Evolutionary conservation across 2,329 filamentous ascomycete species (phyloP).

Genomic region (Rasamsonia emersonii): DNA sequence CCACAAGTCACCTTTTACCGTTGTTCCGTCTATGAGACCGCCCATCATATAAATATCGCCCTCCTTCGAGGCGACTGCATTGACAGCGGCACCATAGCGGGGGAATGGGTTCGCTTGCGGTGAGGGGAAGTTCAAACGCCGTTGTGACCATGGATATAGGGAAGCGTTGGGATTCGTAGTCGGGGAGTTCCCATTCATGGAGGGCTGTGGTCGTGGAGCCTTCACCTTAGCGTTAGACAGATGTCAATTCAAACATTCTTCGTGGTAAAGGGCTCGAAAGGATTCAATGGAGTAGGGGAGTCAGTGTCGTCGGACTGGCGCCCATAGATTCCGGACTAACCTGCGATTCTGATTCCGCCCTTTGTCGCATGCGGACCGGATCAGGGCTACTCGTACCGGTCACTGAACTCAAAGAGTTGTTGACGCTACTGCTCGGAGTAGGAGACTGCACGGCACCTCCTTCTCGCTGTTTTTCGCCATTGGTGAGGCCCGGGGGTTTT

Average conservation of each 20-base stretch:
- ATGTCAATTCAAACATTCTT: background rate
- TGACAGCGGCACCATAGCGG: conserved; percentile 93
- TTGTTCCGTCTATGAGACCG: conserved; percentile 86
- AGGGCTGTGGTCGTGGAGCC: conserved; percentile 36
- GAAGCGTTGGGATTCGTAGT: conserved; percentile 56
- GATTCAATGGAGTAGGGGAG: background rate
- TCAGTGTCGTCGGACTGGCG: background rate
- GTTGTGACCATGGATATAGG: conserved; percentile 93
- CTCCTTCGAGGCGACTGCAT: conserved; percentile 85
- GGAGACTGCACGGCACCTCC: conserved; percentile 45
- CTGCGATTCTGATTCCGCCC: conserved; percentile 47
- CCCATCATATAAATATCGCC: conserved; percentile 98
- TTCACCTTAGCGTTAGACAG: conserved; percentile 8
- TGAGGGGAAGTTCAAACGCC: conserved; percentile 75
- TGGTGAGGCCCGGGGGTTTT: conserved; percentile 38
- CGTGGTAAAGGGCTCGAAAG: background rate
- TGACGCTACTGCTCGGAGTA: conserved; percentile 66
- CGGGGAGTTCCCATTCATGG: conserved; percentile 44
- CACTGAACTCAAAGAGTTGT: conserved; percentile 59
- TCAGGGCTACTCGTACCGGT: conserved; percentile 58
- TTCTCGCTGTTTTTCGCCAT: conserved; percentile 35
- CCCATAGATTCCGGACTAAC: conserved; percentile 27
- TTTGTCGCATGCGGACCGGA: conserved; percentile 50
- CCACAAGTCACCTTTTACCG: conserved; percentile 95
- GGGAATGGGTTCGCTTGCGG: conserved; percentile 82